Conservation (phyloP, 202 grass and related monocot genomes). For the Brachypodium distachyon region DNA sequence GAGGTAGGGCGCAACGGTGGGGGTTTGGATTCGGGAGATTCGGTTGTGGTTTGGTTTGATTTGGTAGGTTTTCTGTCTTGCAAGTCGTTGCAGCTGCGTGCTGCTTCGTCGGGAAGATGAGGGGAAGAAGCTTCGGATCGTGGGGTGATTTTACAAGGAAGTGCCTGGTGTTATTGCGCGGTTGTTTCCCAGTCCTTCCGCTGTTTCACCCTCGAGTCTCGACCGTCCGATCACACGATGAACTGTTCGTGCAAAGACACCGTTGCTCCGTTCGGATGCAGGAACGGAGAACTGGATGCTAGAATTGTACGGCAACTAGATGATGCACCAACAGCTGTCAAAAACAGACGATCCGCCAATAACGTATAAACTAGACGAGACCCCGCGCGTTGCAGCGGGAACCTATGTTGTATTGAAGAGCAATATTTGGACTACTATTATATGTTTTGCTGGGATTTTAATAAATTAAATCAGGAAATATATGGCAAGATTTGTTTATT, state of each 20-base stretch:
- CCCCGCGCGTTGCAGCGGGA: too few species aligned
- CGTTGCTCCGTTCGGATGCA: too few species aligned
- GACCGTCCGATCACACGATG: not conserved
- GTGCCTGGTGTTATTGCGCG: not conserved
- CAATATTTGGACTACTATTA: too few species aligned
- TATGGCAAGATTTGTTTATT: too few species aligned
- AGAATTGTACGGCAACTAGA: too few species aligned
- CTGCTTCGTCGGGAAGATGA: slow-evolving; percentile 17
- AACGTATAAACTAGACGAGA: too few species aligned
- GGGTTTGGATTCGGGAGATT: not conserved
- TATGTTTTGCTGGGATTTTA: too few species aligned
- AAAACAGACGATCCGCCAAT: too few species aligned
- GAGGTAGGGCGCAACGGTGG: not conserved
- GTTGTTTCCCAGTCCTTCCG: not conserved
- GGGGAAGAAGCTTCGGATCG: slow-evolving; percentile 19
- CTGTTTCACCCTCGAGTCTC: not conserved
- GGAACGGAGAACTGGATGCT: too few species aligned
- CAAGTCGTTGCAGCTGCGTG: not conserved
- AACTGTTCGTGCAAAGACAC: not conserved
- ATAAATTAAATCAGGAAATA: too few species aligned
- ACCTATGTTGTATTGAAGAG: too few species aligned
- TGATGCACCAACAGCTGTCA: too few species aligned
- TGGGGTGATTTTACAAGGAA: not conserved
- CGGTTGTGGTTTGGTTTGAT: not conserved
- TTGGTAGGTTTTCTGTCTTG: not conserved